phyloP scores from a whole-genome alignment of 305 asterid species.

The Plantago lanceolata region DNA sequence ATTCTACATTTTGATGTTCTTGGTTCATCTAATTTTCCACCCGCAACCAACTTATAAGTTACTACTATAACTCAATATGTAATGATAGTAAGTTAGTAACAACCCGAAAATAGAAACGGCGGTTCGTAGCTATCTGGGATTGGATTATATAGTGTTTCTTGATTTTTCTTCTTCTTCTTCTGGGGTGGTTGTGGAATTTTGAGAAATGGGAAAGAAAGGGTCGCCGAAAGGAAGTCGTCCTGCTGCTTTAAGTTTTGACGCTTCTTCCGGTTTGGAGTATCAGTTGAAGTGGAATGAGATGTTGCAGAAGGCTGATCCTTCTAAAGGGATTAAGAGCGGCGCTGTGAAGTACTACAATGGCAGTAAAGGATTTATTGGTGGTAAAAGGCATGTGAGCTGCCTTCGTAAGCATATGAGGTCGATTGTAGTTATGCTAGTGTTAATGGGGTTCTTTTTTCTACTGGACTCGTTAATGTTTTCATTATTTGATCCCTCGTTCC shows the following conservation, averaged over 20 bases:
- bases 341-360: constrained; percentile 33
- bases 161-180: no score
- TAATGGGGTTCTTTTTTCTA: constrained; percentile 45
- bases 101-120: no score
- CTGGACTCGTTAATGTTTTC: constrained; percentile 63
- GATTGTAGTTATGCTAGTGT: constrained; percentile 42
- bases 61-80: not conserved
- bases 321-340: constrained; percentile 33
- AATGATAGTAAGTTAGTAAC: no score
- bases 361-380: constrained; percentile 39
- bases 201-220: constrained; percentile 7
- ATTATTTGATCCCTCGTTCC: constrained; percentile 41
- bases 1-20: not conserved
- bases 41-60: not conserved
- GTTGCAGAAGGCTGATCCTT: not conserved
- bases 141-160: no score
- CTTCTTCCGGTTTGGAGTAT: not conserved
- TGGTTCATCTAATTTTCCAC: not conserved
- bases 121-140: no score
- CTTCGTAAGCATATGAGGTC: constrained; percentile 51
- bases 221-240: not conserved
- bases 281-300: constrained; percentile 4
- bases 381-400: constrained; percentile 54
- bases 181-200: not conserved
- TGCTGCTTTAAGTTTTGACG: not conserved